Percentiles rank a stretch among this genome's conserved stretches.
These are phyloP conservation scores for Phyllosticta citriasiana DNA, from an alignment of 2,329 filamentous ascomycete species.

Conservation along the genomic window DNA sequence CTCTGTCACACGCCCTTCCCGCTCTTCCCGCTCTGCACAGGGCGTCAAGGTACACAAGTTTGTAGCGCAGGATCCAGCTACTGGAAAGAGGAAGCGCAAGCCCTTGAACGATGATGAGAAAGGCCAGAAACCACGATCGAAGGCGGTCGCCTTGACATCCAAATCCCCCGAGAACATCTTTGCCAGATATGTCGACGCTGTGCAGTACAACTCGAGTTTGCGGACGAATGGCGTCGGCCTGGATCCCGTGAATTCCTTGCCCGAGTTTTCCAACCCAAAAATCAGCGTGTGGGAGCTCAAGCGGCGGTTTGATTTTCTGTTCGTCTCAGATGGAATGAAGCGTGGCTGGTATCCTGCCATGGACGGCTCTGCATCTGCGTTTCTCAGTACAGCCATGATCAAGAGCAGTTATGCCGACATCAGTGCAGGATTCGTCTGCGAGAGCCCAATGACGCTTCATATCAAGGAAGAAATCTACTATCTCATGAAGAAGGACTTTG, in stretches of 20 bases:
- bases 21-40: neutral
- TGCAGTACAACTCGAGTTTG: neutral
- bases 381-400: slow-evolving; percentile 7
- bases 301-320: slow-evolving; percentile 4
- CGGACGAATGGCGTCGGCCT: slow-evolving; percentile 4
- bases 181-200: slow-evolving; percentile 3
- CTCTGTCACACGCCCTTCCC: neutral
- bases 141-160: neutral
- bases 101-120: neutral
- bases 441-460: slow-evolving; percentile 6
- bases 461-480: slow-evolving; percentile 9
- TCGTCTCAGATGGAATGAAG: slow-evolving; percentile 6
- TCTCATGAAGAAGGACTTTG: slow-evolving; percentile 1
- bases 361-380: slow-evolving; percentile 7
- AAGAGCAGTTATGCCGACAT: slow-evolving; percentile 8
- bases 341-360: slow-evolving; percentile 5
- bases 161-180: neutral
- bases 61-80: slow-evolving; percentile 6
- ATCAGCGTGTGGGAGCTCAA: slow-evolving; percentile 10
- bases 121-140: neutral
- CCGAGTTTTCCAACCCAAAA: slow-evolving; percentile 7
- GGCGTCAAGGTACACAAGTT: slow-evolving; percentile 1
- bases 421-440: slow-evolving; percentile 5
- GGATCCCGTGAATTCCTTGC: slow-evolving; percentile 2
- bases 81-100: slow-evolving; percentile 3